Percentiles rank a stretch among this genome's conserved stretches.
These are phyloP conservation scores for Aspergillus niger DNA, from an alignment of 2,329 filamentous ascomycete species.

Conservation along the genomic window DNA sequence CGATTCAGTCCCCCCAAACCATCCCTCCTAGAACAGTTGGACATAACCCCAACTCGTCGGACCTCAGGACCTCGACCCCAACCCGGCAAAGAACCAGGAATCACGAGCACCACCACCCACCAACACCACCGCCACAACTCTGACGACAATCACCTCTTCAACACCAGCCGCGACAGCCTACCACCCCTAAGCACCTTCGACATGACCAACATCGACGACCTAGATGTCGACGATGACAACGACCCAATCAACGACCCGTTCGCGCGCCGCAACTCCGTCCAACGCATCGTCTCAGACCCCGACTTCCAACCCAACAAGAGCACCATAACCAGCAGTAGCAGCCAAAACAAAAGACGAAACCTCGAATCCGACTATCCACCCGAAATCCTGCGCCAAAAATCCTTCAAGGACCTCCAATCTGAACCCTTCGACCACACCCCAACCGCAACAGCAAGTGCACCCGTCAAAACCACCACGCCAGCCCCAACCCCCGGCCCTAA, in stretches of 20 bases:
- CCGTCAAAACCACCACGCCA: conserved; percentile 25
- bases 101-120: conserved; percentile 10
- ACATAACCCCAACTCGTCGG: conserved; percentile 40
- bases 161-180: conserved; percentile 26
- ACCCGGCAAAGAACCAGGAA: conserved; percentile 14
- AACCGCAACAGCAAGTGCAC: conserved; percentile 23
- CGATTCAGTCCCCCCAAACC: conserved; percentile 45
- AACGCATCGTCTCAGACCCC: conserved; percentile 29
- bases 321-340: neutral
- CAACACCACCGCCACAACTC: conserved; percentile 20
- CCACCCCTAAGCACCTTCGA: conserved; percentile 35
- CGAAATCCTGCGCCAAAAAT: conserved; percentile 48
- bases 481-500: conserved; percentile 21
- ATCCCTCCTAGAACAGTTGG: conserved; percentile 41
- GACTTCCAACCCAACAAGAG: conserved; percentile 10
- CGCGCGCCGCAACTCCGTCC: conserved; percentile 30
- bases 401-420: conserved; percentile 51
- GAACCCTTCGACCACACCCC: conserved; percentile 53
- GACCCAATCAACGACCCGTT: conserved; percentile 36
- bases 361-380: conserved; percentile 52
- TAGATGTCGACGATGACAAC: conserved; percentile 36
- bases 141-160: conserved; percentile 28
- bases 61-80: conserved; percentile 34
- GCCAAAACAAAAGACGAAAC: conserved; percentile 29
- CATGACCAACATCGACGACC: conserved; percentile 34